Conservation (phyloP, 768 basidiomycete genomes). For the Boletus eberwhitei region DNA sequence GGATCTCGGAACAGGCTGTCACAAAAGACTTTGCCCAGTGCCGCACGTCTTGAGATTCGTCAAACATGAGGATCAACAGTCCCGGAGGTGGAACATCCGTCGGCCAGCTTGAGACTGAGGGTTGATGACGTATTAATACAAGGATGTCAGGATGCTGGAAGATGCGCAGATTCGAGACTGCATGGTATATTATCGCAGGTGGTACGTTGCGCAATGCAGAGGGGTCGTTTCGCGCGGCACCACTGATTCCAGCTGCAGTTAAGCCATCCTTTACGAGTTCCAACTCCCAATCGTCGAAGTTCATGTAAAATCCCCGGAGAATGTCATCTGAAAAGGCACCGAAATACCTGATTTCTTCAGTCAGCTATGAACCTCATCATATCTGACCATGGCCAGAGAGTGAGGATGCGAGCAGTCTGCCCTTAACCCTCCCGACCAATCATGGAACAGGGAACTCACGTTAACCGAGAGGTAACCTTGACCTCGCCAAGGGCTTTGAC, state of each 20-base stretch:
- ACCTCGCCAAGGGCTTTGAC: constrained; percentile 61
- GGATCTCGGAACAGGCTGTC: constrained; percentile 35
- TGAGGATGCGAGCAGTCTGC: constrained; percentile 7
- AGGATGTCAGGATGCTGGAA: constrained; percentile 51
- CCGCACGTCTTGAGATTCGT: constrained; percentile 47
- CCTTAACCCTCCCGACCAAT: constrained; percentile 3
- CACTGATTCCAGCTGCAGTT: constrained; percentile 26
- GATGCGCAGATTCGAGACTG: constrained; percentile 58
- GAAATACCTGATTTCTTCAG: constrained; percentile 57
- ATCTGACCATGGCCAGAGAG: constrained; percentile 3
- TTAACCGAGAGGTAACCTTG: constrained; percentile 60
- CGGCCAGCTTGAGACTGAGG: constrained; percentile 47
- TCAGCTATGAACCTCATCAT: constrained; percentile 8
- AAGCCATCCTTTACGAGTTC: constrained; percentile 49
- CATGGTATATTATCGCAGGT: constrained; percentile 56
- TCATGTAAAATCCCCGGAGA: constrained; percentile 55
- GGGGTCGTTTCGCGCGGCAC: constrained; percentile 6
- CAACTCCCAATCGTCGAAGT: constrained; percentile 67
- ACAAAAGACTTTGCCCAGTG: constrained; percentile 57
- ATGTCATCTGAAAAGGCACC: constrained; percentile 55
- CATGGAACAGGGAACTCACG: constrained; percentile 51
- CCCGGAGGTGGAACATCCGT: constrained; percentile 56
- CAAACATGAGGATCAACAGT: constrained; percentile 55
- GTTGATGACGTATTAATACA: constrained; percentile 24
- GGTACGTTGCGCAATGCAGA: constrained; percentile 41